Conservation (phyloP, 208 protist genomes). For the Crithidia brevicula region DNA sequence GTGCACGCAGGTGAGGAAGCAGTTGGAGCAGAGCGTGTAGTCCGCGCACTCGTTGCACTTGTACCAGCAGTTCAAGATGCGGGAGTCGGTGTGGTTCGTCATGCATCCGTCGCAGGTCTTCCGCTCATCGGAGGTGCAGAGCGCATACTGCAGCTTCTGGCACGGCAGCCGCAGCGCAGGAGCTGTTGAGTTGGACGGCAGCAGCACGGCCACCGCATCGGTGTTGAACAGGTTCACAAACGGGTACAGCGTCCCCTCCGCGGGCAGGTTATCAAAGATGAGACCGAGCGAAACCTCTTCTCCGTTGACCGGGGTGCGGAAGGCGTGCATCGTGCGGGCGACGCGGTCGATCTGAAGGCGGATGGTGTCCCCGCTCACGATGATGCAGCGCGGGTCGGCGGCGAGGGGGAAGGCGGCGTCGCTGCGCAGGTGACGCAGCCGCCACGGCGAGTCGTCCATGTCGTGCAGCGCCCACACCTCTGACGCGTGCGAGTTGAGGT, state of each 20-base stretch:
- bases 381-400: conserved; percentile 81
- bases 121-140: conserved; percentile 50
- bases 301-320: conserved; percentile 79
- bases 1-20: conserved; percentile 81
- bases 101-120: conserved; percentile 81
- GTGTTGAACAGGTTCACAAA: conserved; percentile 93
- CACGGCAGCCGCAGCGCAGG: conserved; percentile 68
- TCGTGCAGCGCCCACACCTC: conserved; percentile 92
- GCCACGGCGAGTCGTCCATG: conserved; percentile 88
- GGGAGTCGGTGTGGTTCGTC: conserved; percentile 53
- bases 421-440: conserved; percentile 73
- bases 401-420: conserved; percentile 62
- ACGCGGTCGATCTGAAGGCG: conserved; percentile 83
- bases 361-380: conserved; percentile 90
- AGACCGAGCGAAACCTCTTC: conserved; percentile 79
- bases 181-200: conserved; percentile 58
- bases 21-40: conserved; percentile 84
- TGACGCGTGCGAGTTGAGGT: conserved; percentile 60
- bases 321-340: conserved; percentile 80
- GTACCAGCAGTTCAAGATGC: conserved; percentile 68
- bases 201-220: conserved; percentile 86
- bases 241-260: conserved; percentile 61
- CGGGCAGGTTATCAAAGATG: conserved; percentile 84
- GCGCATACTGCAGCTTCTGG: conserved; percentile 74
- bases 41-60: conserved; percentile 92